These are phyloP conservation scores for Russula sp. DNA, from an alignment of 768 basidiomycete species.

Conservation along the genomic window DNA sequence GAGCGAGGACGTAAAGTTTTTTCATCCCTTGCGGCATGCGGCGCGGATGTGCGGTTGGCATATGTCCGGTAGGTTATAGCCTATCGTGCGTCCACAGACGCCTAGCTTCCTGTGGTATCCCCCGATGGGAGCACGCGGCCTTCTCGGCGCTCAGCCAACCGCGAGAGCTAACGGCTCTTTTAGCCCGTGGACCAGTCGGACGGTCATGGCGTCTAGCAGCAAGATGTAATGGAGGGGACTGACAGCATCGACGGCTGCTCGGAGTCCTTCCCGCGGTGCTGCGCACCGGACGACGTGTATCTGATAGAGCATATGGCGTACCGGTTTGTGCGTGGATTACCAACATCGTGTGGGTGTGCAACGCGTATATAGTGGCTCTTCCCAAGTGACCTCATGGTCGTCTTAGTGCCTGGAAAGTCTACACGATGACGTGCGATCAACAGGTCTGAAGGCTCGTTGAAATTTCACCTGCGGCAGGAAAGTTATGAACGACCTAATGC, in stretches of 20 bases:
- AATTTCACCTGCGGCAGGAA: background rate
- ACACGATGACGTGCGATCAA: constrained; percentile 7
- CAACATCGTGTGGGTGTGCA: background rate
- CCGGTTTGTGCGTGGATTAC: background rate
- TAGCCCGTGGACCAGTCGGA: background rate
- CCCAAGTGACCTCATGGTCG: background rate
- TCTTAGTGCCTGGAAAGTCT: background rate
- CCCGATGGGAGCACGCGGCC: background rate
- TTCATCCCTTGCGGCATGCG: background rate
- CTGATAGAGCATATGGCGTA: background rate
- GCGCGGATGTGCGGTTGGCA: background rate
- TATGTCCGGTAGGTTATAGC: constrained; percentile 7
- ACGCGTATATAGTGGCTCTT: background rate
- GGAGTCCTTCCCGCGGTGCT: background rate
- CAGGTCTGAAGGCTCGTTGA: background rate
- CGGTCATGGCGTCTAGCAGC: background rate
- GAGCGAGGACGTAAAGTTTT: background rate
- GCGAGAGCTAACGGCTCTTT: background rate
- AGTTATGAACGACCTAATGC: background rate
- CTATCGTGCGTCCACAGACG: background rate
- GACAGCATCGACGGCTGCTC: background rate
- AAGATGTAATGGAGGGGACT: background rate
- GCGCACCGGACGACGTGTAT: background rate
- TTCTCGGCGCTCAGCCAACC: background rate
- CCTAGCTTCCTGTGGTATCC: background rate